Evolutionary conservation across 2,329 filamentous ascomycete species (phyloP).

Genomic region (Neopestalotiopsis sp.): DNA sequence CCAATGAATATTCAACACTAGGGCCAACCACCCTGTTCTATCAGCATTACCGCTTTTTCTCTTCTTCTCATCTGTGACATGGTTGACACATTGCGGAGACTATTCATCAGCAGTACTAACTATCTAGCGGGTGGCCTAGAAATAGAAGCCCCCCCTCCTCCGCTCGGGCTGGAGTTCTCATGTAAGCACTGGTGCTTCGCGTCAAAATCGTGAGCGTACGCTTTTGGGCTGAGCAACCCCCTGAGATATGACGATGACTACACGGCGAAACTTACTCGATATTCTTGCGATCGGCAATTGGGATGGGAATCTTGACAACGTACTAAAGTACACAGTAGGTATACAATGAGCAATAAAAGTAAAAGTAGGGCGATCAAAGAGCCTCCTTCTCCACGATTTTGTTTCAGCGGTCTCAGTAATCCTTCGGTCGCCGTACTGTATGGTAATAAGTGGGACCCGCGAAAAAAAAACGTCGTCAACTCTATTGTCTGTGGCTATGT

Average conservation of each 20-base stretch:
- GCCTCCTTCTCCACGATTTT: not conserved
- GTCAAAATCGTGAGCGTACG: not conserved
- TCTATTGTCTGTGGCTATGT: not conserved
- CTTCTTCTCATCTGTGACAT: not conserved
- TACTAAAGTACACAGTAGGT: no score
- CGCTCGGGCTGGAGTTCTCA: not conserved
- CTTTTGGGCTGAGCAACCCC: no score
- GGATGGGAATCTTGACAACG: not conserved
- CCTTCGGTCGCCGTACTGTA: not conserved
- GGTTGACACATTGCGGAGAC: not conserved
- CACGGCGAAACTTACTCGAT: not conserved
- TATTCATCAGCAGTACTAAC: not conserved
- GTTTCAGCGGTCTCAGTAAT: constrained; percentile 1
- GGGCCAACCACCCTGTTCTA: not conserved
- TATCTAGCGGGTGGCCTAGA: not conserved
- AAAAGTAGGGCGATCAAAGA: not conserved
- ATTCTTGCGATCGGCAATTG: not conserved
- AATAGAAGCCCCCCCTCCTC: not conserved
- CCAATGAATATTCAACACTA: not conserved
- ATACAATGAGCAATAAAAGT: no score
- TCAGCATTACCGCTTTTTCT: not conserved
- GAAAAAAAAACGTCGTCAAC: not conserved
- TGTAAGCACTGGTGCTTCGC: not conserved
- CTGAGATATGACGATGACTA: constrained; percentile 2
- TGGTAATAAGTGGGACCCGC: not conserved